Evolutionary conservation across 2,329 filamentous ascomycete genomes (phyloP).

Genomic region (Septoria petroselini): DNA sequence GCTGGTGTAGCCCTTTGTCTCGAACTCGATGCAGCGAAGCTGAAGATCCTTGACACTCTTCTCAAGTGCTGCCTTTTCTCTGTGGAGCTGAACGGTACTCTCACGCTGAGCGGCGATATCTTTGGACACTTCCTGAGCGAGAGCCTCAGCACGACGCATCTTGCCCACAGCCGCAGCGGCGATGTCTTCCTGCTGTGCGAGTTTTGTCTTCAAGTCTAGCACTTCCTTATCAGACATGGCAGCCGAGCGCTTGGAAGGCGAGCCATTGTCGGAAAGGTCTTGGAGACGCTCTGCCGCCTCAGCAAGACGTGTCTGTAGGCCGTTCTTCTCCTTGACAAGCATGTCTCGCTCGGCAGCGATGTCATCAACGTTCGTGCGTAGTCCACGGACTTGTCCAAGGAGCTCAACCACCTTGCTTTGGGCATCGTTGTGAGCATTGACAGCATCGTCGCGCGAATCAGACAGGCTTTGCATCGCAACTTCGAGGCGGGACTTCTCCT

Average conservation of each 20-base stretch:
- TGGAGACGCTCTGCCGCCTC: slow-evolving; percentile 88
- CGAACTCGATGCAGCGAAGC: slow-evolving; percentile 82
- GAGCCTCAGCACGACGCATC: slow-evolving; percentile 89
- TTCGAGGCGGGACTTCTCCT: slow-evolving; percentile 91
- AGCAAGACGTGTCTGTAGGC: slow-evolving; percentile 75
- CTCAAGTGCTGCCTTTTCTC: slow-evolving; percentile 84
- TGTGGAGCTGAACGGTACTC: slow-evolving; percentile 73
- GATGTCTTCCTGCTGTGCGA: slow-evolving; percentile 92
- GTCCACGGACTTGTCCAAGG: slow-evolving; percentile 79
- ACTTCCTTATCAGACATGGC: slow-evolving; percentile 86
- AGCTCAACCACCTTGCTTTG: slow-evolving; percentile 89
- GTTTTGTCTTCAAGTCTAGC: slow-evolving; percentile 78
- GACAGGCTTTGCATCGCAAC: slow-evolving; percentile 84
- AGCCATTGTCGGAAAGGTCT: slow-evolving; percentile 73
- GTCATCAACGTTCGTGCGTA: slow-evolving; percentile 83
- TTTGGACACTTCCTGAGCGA: slow-evolving; percentile 86
- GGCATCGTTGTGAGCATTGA: slow-evolving; percentile 88
- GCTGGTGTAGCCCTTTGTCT: slow-evolving; percentile 95
- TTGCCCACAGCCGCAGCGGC: slow-evolving; percentile 89
- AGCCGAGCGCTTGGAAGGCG: slow-evolving; percentile 82
- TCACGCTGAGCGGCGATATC: slow-evolving; percentile 87
- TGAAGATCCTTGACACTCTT: slow-evolving; percentile 89
- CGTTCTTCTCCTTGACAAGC: slow-evolving; percentile 83
- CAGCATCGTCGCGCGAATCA: slow-evolving; percentile 88
- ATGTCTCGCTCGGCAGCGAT: slow-evolving; percentile 79